These are phyloP conservation scores for Xylariaceae sp. DNA, from an alignment of 2,329 filamentous ascomycete species.

Conservation along the genomic window DNA sequence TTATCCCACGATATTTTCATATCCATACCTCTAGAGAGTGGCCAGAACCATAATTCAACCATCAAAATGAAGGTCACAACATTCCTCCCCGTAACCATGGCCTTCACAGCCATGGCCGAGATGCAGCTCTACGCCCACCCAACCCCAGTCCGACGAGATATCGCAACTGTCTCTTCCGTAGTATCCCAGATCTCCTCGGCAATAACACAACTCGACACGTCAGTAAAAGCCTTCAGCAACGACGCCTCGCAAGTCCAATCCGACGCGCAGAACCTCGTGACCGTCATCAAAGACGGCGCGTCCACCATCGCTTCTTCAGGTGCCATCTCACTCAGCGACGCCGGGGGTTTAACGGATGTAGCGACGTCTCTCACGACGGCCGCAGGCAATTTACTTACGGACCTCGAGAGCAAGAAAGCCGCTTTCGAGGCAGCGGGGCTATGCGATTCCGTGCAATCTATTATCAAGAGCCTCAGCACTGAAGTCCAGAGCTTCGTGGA, in stretches of 20 bases:
- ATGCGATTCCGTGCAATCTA: slow-evolving; percentile 26
- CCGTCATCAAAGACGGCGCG: slow-evolving; percentile 32
- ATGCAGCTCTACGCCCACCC: slow-evolving; percentile 25
- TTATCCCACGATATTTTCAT: too few species aligned
- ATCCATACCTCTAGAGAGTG: too few species aligned
- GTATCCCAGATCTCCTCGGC: slow-evolving; percentile 34
- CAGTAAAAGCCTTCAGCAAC: slow-evolving; percentile 39
- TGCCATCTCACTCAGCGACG: slow-evolving; percentile 27
- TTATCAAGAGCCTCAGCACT: slow-evolving; percentile 22
- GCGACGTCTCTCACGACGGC: slow-evolving; percentile 18
- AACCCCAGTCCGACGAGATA: slow-evolving; percentile 30
- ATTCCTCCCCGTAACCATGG: slow-evolving; percentile 32
- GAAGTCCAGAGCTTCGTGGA: slow-evolving; percentile 31
- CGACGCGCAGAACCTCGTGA: slow-evolving; percentile 34
- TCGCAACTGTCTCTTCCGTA: slow-evolving; percentile 34
- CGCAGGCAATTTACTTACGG: slow-evolving; percentile 26
- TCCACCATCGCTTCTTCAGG: slow-evolving; percentile 18
- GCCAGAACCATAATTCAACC: too few species aligned
- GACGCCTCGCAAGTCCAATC: slow-evolving; percentile 35
- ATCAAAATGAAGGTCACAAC: slow-evolving; percentile 37
- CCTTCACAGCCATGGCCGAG: slow-evolving; percentile 34
- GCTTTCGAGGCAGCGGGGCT: slow-evolving; percentile 31
- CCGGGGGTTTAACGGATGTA: slow-evolving; percentile 23
- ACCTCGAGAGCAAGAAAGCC: slow-evolving; percentile 34
- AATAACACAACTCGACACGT: slow-evolving; percentile 38